These are phyloP conservation scores for Magnolia sinica DNA, from an alignment of 164 flowering plant genomes.

Conservation along the genomic window DNA sequence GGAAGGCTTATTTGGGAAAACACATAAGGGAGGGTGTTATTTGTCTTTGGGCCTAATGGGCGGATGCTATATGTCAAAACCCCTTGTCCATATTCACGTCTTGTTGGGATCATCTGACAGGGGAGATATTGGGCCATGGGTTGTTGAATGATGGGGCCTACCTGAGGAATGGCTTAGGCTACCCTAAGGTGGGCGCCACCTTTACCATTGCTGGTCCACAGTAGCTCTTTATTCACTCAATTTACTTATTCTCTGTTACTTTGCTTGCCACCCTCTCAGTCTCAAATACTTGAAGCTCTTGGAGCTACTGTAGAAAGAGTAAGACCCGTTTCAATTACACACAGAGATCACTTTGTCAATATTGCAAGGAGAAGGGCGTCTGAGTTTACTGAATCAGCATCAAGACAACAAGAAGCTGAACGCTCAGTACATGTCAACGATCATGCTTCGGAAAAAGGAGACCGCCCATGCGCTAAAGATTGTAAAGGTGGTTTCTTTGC, in stretches of 20 bases:
- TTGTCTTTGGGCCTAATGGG: too few relatives aligned
- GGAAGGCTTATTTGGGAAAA: too few relatives aligned
- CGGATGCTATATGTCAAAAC: too few relatives aligned
- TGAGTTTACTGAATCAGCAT: constrained; percentile 70
- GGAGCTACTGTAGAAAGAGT: constrained; percentile 98
- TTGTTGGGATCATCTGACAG: too few relatives aligned
- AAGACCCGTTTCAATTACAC: constrained; percentile 93
- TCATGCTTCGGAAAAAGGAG: constrained; percentile 23
- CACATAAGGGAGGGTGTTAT: too few relatives aligned
- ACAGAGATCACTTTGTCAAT: constrained; percentile 87
- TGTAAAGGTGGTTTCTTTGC: constrained; percentile 93
- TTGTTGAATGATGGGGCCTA: too few relatives aligned
- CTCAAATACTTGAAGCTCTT: constrained; percentile 93
- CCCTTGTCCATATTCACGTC: too few relatives aligned
- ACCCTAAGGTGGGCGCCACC: too few relatives aligned
- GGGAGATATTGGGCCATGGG: too few relatives aligned
- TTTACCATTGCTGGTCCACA: too few relatives aligned
- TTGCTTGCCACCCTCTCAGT: constrained; percentile 31
- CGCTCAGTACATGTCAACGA: constrained; percentile 32
- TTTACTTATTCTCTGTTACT: not conserved
- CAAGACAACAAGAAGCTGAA: constrained; percentile 23
- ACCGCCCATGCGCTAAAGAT: constrained; percentile 21
- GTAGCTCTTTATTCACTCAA: not conserved
- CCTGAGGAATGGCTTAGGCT: too few relatives aligned
- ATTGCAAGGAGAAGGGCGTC: constrained; percentile 79